Evolutionary conservation across 805 yeast genomes (phyloP).

Genomic region (Saturnispora kantuleensis): DNA sequence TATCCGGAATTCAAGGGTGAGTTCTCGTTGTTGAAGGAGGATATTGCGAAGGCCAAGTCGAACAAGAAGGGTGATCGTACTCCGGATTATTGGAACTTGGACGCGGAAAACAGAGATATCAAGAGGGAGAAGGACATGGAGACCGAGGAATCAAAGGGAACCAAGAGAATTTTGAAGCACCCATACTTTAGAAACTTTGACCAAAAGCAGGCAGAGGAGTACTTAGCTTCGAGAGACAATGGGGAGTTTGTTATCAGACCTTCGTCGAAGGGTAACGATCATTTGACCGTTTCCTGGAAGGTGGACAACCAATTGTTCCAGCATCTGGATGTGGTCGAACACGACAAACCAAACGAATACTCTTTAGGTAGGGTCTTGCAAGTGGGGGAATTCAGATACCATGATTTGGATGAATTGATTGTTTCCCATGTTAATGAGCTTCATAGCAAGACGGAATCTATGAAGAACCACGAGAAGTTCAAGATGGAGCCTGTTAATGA

Average conservation of each 20-base stretch:
- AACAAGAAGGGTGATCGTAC: constrained; percentile 38
- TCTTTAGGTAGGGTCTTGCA: constrained; percentile 47
- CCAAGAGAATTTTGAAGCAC: constrained; percentile 77
- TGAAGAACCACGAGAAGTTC: constrained; percentile 82
- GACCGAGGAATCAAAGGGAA: constrained; percentile 57
- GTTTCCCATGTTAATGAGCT: constrained; percentile 79
- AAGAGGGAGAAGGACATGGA: constrained; percentile 47
- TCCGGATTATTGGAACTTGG: constrained; percentile 69
- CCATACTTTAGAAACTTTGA: constrained; percentile 81
- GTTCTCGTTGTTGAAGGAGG: constrained; percentile 60
- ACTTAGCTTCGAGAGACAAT: constrained; percentile 73
- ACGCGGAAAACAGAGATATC: constrained; percentile 59
- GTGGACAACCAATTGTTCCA: constrained; percentile 86
- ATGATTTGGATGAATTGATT: constrained; percentile 89
- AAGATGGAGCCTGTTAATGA: constrained; percentile 70
- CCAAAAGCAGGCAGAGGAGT: constrained; percentile 85
- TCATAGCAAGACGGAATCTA: constrained; percentile 72
- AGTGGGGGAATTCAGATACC: constrained; percentile 60
- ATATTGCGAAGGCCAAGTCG: constrained; percentile 43
- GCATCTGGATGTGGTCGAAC: constrained; percentile 80
- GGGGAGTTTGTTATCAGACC: constrained; percentile 95
- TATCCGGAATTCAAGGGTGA: constrained; percentile 68
- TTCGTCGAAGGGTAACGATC: constrained; percentile 81
- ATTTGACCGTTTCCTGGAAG: constrained; percentile 92
- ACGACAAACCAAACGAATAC: constrained; percentile 53